A percentile compares a stretch with the other conserved stretches of the same genome.
Conservation (phyloP, 2,329 filamentous ascomycete species). For the Diaporthe eres region DNA sequence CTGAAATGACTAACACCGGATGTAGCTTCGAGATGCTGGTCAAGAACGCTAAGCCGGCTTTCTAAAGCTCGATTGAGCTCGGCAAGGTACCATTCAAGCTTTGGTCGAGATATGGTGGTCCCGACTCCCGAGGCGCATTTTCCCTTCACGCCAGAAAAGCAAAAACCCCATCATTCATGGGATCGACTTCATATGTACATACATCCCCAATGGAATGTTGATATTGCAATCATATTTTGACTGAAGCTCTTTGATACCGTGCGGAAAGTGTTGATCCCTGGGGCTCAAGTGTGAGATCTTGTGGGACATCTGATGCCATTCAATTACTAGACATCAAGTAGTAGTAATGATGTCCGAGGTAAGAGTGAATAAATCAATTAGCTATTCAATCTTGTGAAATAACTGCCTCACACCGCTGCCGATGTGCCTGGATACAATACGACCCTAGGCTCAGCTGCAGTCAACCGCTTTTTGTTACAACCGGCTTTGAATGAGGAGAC, state of each 20-base stretch:
- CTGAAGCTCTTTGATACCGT: background rate
- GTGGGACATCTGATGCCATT: background rate
- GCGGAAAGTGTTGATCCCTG: background rate
- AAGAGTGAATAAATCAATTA: background rate
- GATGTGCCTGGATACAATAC: background rate
- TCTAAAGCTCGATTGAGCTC: constrained; percentile 48
- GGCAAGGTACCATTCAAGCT: background rate
- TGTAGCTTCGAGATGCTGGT: constrained; percentile 66
- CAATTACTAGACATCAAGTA: background rate
- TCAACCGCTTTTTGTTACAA: background rate
- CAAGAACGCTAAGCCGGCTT: constrained; percentile 67
- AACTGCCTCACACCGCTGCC: background rate
- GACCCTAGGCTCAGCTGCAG: background rate
- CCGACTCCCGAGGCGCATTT: constrained; percentile 15
- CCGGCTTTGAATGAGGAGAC: background rate
- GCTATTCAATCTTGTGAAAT: background rate
- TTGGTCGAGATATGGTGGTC: constrained; percentile 24
- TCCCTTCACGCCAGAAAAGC: background rate
- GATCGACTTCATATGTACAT: background rate
- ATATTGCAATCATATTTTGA: background rate
- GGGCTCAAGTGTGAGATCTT: background rate
- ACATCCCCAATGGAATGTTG: constrained; percentile 4
- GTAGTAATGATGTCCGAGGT: background rate
- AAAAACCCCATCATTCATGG: background rate
- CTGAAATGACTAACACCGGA: background rate